Percentiles rank a stretch among this genome's conserved stretches.
phyloP scores from a whole-genome alignment of 2,329 filamentous ascomycete species.

The Dactylellina sp. region DNA sequence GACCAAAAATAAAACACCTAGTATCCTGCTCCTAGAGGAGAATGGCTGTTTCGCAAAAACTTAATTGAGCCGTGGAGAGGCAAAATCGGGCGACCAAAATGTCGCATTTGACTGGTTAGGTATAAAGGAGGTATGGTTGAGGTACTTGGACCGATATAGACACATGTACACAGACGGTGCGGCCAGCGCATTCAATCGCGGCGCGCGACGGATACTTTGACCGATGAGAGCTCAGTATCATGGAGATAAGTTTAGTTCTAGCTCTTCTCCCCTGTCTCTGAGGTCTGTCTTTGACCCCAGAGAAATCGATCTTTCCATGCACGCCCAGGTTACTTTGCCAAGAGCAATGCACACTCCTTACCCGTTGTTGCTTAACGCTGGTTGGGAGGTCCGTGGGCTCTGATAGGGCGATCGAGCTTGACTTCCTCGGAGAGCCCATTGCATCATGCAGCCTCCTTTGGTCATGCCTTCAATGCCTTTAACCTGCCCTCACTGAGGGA shows the following conservation, averaged over 20 bases:
- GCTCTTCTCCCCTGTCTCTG: not conserved
- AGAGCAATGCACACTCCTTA: constrained; percentile 33
- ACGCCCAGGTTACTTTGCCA: constrained; percentile 48
- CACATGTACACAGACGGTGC: not conserved
- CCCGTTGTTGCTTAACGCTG: constrained; percentile 40
- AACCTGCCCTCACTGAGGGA: not conserved
- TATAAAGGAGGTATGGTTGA: not conserved
- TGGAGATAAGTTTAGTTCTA: constrained; percentile 38
- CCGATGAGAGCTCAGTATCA: not conserved
- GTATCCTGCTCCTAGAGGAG: not conserved
- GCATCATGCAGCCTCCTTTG: constrained; percentile 44
- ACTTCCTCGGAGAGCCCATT: constrained; percentile 17
- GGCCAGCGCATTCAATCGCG: constrained; percentile 2
- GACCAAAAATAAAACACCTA: constrained; percentile 7
- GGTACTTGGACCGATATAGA: too few species aligned
- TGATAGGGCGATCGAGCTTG: constrained; percentile 27
- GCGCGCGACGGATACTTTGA: constrained; percentile 19
- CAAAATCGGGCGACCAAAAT: not conserved
- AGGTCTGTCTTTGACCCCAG: constrained; percentile 24
- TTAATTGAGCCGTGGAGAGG: not conserved
- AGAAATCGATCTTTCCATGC: constrained; percentile 22
- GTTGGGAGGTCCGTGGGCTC: constrained; percentile 17
- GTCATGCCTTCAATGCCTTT: constrained; percentile 6
- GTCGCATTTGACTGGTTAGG: not conserved
- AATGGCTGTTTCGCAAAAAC: constrained; percentile 1